Percentiles rank a stretch among this genome's conserved stretches.
phyloP scores from a whole-genome alignment of 768 basidiomycete species.

The Tulasnella sp. region DNA sequence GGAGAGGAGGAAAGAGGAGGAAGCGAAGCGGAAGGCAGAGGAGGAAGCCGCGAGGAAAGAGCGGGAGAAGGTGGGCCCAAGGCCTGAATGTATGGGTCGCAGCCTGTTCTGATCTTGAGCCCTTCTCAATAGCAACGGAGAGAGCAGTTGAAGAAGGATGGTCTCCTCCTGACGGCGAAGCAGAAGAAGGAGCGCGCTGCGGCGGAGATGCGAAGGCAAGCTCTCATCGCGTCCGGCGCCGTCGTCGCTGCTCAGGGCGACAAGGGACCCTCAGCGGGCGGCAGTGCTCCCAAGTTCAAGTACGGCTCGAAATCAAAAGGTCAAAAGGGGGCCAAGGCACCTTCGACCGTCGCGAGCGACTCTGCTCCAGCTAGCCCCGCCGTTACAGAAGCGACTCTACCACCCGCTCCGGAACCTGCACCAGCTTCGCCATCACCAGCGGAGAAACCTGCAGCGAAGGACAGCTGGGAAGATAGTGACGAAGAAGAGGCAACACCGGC shows the following conservation, averaged over 20 bases:
- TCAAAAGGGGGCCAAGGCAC: background rate
- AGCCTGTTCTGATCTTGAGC: background rate
- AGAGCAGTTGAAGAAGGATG: slow-evolving; percentile 91
- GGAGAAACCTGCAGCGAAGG: slow-evolving; percentile 37
- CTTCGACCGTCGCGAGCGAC: background rate
- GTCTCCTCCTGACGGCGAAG: slow-evolving; percentile 92
- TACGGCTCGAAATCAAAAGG: background rate
- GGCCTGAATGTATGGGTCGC: background rate
- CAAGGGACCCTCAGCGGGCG: slow-evolving; percentile 52
- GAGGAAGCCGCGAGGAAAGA: slow-evolving; percentile 60
- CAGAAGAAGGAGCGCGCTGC: slow-evolving; percentile 92
- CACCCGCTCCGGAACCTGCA: slow-evolving; percentile 14
- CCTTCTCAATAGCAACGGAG: slow-evolving; percentile 73
- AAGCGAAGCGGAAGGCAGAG: slow-evolving; percentile 74
- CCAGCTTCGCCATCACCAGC: background rate
- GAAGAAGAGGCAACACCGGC: slow-evolving; percentile 39
- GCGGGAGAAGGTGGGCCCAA: slow-evolving; percentile 63
- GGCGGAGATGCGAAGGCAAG: slow-evolving; percentile 88
- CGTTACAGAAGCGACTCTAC: background rate
- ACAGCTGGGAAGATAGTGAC: slow-evolving; percentile 35
- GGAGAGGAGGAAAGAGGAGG: slow-evolving; percentile 75
- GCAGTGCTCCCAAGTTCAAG: slow-evolving; percentile 43
- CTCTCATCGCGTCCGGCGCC: slow-evolving; percentile 85
- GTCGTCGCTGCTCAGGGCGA: slow-evolving; percentile 88
- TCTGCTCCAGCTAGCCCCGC: background rate